These are phyloP conservation scores for Fraxinus dipetala DNA, from an alignment of 305 asterid species.

Conservation along the genomic window DNA sequence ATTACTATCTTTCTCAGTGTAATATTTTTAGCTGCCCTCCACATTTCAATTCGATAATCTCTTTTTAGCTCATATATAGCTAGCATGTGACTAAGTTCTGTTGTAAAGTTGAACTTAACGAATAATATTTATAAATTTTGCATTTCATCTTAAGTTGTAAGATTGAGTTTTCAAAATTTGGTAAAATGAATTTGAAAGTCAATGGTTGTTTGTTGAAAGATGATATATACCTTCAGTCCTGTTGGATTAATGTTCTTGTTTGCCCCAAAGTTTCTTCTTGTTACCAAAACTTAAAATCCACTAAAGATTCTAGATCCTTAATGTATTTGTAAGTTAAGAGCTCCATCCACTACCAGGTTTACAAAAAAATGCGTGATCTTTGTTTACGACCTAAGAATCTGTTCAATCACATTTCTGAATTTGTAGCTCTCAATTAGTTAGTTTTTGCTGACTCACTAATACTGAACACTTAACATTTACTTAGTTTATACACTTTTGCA, in stretches of 20 bases:
- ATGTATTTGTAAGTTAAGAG: not conserved
- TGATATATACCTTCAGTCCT: not conserved
- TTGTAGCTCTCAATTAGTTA: not conserved
- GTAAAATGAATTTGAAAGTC: not conserved
- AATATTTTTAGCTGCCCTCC: not conserved
- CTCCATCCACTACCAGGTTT: not conserved
- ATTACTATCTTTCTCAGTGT: not conserved
- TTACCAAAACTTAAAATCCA: not conserved
- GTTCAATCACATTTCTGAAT: not conserved
- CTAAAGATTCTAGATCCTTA: not conserved
- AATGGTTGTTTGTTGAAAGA: not conserved
- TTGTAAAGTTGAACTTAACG: not conserved
- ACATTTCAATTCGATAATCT: not conserved
- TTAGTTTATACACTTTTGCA: not conserved
- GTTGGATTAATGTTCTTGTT: not conserved
- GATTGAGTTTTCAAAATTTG: conserved; percentile 3
- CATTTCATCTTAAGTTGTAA: not conserved
- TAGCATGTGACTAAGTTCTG: not conserved
- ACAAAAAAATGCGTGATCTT: not conserved
- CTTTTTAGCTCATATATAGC: not conserved
- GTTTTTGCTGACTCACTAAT: not conserved
- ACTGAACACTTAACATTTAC: not conserved
- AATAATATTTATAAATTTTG: not conserved
- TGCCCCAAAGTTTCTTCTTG: not conserved
- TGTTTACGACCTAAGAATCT: not conserved